Percentiles rank a stretch among this genome's conserved stretches.
Evolutionary conservation across 495 filamentous ascomycete genomes (phyloP).

Genomic region (Stereocaulon alpinum): DNA sequence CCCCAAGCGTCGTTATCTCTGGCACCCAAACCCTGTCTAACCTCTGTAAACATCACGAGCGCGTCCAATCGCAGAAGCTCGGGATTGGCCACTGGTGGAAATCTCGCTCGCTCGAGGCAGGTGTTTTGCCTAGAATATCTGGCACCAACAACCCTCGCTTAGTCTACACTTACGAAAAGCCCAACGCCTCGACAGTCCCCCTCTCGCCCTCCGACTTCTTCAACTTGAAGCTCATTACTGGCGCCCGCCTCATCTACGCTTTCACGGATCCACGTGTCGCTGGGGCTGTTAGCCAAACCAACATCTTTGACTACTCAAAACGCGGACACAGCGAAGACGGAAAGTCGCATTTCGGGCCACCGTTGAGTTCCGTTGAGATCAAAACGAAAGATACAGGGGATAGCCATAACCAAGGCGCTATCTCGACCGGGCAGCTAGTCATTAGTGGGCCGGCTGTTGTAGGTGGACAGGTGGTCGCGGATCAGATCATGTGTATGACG

Average conservation of each 20-base stretch:
- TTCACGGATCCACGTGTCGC: slow-evolving; percentile 73
- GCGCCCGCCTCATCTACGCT: slow-evolving; percentile 74
- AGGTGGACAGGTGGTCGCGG: slow-evolving; percentile 48
- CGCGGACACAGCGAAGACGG: slow-evolving; percentile 27
- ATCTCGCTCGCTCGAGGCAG: slow-evolving; percentile 54
- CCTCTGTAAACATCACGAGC: slow-evolving; percentile 47
- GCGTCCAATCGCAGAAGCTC: slow-evolving; percentile 38
- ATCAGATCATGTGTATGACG: slow-evolving; percentile 44
- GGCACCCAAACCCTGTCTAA: slow-evolving; percentile 62
- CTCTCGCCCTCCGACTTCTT: slow-evolving; percentile 58
- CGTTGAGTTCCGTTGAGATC: slow-evolving; percentile 69
- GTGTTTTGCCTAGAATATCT: slow-evolving; percentile 48
- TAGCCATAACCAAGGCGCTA: slow-evolving; percentile 48
- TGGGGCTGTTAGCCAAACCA: slow-evolving; percentile 74
- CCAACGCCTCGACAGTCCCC: slow-evolving; percentile 38
- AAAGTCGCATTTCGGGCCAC: slow-evolving; percentile 69
- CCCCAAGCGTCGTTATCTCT: slow-evolving; percentile 75
- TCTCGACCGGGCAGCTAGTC: slow-evolving; percentile 51
- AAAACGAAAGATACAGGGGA: slow-evolving; percentile 50
- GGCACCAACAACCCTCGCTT: slow-evolving; percentile 37
- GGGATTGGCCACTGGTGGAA: slow-evolving; percentile 59
- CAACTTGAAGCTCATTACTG: slow-evolving; percentile 69
- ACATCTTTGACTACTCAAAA: slow-evolving; percentile 66
- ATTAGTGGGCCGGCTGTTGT: slow-evolving; percentile 60
- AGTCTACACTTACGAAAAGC: slow-evolving; percentile 54